Base-by-base conservation (phyloP, 1,284 basidiomycete species). In the Pseudozyma sp. region DNA sequence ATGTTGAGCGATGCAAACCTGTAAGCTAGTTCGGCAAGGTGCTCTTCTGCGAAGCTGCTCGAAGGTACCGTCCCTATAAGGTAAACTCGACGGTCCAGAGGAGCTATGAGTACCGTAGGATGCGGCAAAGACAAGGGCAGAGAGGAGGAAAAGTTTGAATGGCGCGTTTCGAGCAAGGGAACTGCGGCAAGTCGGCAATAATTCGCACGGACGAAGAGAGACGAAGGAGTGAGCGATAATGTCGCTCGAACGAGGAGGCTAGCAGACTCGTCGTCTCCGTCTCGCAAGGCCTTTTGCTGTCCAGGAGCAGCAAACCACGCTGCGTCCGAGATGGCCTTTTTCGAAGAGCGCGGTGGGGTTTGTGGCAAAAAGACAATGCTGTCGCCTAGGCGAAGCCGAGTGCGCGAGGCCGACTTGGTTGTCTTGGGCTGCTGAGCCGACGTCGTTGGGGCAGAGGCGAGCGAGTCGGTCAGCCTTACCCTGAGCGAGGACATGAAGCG, bases 281-380 rank as follows among this genome's bases (percentile, higher is more conserved):
- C 44, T 7, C 40, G 30, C 6, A 44, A 17, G 8, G 29, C 13
- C 6, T 24, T 44, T 7, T 31, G 24, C 2, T 19, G 16, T 24
- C n/a, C 34, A 3, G 49, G 35, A 4, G 17, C 49, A 3, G 56
- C 37, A 19, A 56, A 53, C 48, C 55, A 69, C 6, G 31, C n/a
- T 13, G 51, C 42, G 30, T 67, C 64, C 6, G 35, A 19, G 7
- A 51, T 11, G 8, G 47, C 14, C 4, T 11, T 35, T 16, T 33
- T 37, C 14, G 19, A 24, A 29, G 39, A n/a, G 7, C 3, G 34
- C 7, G 39, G 13, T 44, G 33, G 35, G 5, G 33, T 33, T 5
- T 43, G 16, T 5, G 67, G 67, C 35, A 69, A 35, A 46, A 64
- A 69, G 39, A 64, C 53, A 33, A 69, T 39, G 8, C 47, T 40